Base-by-base conservation (phyloP, 768 basidiomycete genomes). In the Psilocybe cyanescens region DNA sequence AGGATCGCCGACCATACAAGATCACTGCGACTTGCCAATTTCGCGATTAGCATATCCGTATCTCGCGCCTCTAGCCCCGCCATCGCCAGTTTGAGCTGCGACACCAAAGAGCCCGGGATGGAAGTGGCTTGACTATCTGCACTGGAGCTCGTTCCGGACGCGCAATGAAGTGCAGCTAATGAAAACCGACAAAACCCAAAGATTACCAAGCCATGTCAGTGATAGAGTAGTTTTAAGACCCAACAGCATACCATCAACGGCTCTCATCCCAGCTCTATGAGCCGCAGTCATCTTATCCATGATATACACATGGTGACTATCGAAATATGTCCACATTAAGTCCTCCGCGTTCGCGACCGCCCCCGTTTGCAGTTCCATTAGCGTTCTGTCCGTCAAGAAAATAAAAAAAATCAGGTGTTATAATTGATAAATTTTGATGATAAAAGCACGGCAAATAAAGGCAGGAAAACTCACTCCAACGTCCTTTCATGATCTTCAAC, bases 401-500 rank as follows among this genome's bases (percentile, higher is more conserved):
- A 29, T 39, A 57, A 8, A 33, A n/a, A 39, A 1, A 47, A 11
- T 24, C 24, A 24, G 24, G 24, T 24, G 24, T 24, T 24, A 24
- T 24, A 24, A 24, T 24, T 24, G 24, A 24, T 24, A 24, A 24
- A 24, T 24, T 24, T 24, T 24, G 24, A 24, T 24, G 24, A 24
- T 24, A 24, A 24, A 24, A 24, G 24, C 24, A 24, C 24, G 24
- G 24, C 24, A 24, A 24, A 24, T 24, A 24, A 24, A 24, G 17
- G 7, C n/a, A 9, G 55, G 30, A 39, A 14, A 3, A 66, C 66
- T 5, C 61, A 95, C 97, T 98, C 96, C 47, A 99, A 89, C 1
- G 92, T 97, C 78, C 92, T 95, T 76, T 98, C 96, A 58, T 97
- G 93, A 65, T 98, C 96, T 58, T 99, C 97, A 0, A 94, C 81